phyloP scores from a whole-genome alignment of 371 early-diverging fungal species.

The Phascolomyces articulosus region DNA sequence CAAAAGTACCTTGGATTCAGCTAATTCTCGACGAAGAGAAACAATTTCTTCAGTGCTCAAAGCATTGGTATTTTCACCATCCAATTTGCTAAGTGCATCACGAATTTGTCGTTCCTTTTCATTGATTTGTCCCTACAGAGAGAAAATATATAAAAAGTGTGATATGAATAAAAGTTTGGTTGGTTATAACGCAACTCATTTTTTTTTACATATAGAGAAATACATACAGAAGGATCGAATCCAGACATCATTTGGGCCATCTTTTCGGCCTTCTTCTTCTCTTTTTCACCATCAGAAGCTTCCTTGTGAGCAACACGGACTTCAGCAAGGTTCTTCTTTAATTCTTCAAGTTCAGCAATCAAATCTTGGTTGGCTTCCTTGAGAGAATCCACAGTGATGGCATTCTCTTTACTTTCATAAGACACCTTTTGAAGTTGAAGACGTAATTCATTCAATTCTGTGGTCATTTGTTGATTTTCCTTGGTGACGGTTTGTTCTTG shows the following conservation, averaged over 20 bases:
- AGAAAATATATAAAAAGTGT: not conserved
- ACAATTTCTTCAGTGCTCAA: slow-evolving; percentile 64
- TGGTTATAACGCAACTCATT: too few species aligned
- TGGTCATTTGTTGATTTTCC: slow-evolving; percentile 75
- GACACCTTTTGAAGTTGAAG: slow-evolving; percentile 84
- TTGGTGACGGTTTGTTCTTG: slow-evolving; percentile 58
- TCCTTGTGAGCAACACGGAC: slow-evolving; percentile 43
- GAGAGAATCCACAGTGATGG: slow-evolving; percentile 81
- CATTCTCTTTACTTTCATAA: slow-evolving; percentile 85
- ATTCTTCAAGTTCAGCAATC: slow-evolving; percentile 66
- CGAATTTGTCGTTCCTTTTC: slow-evolving; percentile 81
- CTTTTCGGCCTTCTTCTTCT: slow-evolving; percentile 81
- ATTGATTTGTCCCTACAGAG: slow-evolving; percentile 57
- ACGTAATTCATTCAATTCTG: slow-evolving; percentile 72
- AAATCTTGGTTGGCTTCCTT: slow-evolving; percentile 84
- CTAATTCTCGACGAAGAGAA: slow-evolving; percentile 76
- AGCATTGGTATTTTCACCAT: slow-evolving; percentile 25
- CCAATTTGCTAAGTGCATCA: slow-evolving; percentile 71
- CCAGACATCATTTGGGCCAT: slow-evolving; percentile 89
- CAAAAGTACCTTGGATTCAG: slow-evolving; percentile 70
- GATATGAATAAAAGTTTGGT: too few species aligned
- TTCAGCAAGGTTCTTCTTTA: slow-evolving; percentile 65
- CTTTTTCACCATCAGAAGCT: slow-evolving; percentile 64
- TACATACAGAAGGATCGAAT: slow-evolving; percentile 74
- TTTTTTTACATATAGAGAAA: too few species aligned